These are phyloP conservation scores for Dothistroma pini DNA, from an alignment of 2,329 filamentous ascomycete genomes.

Conservation along the genomic window DNA sequence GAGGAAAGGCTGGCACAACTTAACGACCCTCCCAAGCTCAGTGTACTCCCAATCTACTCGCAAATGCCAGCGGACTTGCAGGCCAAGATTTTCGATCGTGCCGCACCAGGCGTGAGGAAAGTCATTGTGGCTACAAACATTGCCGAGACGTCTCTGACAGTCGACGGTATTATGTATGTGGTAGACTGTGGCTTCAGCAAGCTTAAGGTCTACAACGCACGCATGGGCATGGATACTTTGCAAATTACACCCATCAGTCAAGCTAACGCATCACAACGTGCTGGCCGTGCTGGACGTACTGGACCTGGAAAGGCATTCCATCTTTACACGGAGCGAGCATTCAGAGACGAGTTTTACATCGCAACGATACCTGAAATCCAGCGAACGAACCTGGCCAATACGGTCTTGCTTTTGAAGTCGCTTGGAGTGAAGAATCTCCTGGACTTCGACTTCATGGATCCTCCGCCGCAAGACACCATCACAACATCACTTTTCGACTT, in stretches of 20 bases:
- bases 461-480: constrained; percentile 95
- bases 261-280: constrained; percentile 89
- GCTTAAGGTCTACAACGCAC: constrained; percentile 96
- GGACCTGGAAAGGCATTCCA: constrained; percentile 94
- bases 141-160: constrained; percentile 94
- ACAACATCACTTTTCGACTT: constrained; percentile 96
- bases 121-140: constrained; percentile 99
- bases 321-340: constrained; percentile 89
- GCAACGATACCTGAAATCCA: constrained; percentile 98
- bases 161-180: constrained; percentile 99
- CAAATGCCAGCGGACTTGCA: constrained; percentile 99
- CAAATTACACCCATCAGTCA: constrained; percentile 98
- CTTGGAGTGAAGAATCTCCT: constrained; percentile 89
- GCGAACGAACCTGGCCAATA: constrained; percentile 91
- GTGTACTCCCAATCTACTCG: constrained; percentile 96
- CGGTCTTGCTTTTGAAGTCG: constrained; percentile 88
- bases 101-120: constrained; percentile 85
- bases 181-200: constrained; percentile 96
- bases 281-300: constrained; percentile 88
- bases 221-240: constrained; percentile 98
- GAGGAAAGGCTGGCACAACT: constrained; percentile 82
- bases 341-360: constrained; percentile 92
- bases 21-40: constrained; percentile 91
- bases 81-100: constrained; percentile 94
- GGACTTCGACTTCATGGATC: constrained; percentile 99